These are phyloP conservation scores for Lizanozyma gosingica DNA, from an alignment of 1,139 yeast species.

Conservation along the genomic window DNA sequence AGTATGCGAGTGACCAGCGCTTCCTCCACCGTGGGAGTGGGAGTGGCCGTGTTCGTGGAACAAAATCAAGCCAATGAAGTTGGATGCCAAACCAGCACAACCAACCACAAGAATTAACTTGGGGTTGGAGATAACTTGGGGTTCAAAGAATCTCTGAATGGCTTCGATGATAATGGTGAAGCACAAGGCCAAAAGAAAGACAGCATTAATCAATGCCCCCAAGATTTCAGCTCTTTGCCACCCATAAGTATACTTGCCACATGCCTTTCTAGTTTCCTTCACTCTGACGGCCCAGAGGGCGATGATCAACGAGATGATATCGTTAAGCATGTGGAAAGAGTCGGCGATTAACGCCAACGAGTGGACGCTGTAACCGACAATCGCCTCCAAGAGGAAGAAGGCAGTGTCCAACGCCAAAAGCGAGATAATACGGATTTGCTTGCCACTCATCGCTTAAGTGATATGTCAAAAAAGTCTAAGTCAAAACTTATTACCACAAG, in stretches of 20 bases:
- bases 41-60: constrained; percentile 88
- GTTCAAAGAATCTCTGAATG: constrained; percentile 75
- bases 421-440: constrained; percentile 67
- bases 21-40: constrained; percentile 35
- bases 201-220: constrained; percentile 91
- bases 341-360: constrained; percentile 92
- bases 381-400: constrained; percentile 80
- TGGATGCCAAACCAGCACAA: constrained; percentile 69
- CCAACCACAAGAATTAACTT: constrained; percentile 77
- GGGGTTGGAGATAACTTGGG: constrained; percentile 74
- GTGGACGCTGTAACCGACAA: constrained; percentile 81
- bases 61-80: constrained; percentile 71
- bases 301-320: constrained; percentile 77
- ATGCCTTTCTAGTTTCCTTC: constrained; percentile 75
- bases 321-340: constrained; percentile 95
- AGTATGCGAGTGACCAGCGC: constrained; percentile 11
- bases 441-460: constrained; percentile 30
- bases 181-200: constrained; percentile 83
- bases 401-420: constrained; percentile 68
- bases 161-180: constrained; percentile 91
- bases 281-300: constrained; percentile 97
- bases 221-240: constrained; percentile 95
- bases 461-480: too few relatives aligned
- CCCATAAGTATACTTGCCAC: constrained; percentile 85
- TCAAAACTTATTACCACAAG: too few relatives aligned